These are phyloP conservation scores for Claviceps sp. DNA, from an alignment of 2,329 filamentous ascomycete genomes.

Conservation along the genomic window DNA sequence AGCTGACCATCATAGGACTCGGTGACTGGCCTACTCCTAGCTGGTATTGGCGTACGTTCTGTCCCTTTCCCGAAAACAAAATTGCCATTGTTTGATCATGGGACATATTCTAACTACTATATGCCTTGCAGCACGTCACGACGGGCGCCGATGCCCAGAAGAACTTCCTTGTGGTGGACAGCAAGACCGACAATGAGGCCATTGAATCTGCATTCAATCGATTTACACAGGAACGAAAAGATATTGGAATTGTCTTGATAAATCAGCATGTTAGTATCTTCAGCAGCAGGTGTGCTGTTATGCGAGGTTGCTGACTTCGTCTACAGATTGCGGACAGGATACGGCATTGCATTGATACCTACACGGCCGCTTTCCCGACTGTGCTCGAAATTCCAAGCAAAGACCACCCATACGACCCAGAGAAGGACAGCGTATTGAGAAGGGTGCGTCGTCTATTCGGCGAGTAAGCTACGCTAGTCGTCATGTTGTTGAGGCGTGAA, in stretches of 20 bases:
- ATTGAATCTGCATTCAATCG: conserved; percentile 85
- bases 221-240: conserved; percentile 83
- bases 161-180: conserved; percentile 95
- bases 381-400: conserved; percentile 96
- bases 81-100: neutral
- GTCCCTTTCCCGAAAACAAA: neutral
- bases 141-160: conserved; percentile 79
- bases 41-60: conserved; percentile 68
- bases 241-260: conserved; percentile 92
- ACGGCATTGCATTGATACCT: conserved; percentile 77
- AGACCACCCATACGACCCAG: conserved; percentile 96
- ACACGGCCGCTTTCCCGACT: conserved; percentile 90
- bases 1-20: conserved; percentile 55
- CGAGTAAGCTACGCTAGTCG: conserved; percentile 43
- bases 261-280: conserved; percentile 73
- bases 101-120: neutral
- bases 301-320: neutral
- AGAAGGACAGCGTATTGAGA: conserved; percentile 95
- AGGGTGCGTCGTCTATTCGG: conserved; percentile 59
- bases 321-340: conserved; percentile 82
- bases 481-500: no score
- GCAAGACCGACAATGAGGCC: conserved; percentile 74
- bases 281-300: neutral
- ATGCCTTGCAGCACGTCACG: conserved; percentile 66
- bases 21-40: conserved; percentile 87